Evolutionary conservation across 1,284 basidiomycete species (phyloP).

Genomic region (Mycena citricolor): DNA sequence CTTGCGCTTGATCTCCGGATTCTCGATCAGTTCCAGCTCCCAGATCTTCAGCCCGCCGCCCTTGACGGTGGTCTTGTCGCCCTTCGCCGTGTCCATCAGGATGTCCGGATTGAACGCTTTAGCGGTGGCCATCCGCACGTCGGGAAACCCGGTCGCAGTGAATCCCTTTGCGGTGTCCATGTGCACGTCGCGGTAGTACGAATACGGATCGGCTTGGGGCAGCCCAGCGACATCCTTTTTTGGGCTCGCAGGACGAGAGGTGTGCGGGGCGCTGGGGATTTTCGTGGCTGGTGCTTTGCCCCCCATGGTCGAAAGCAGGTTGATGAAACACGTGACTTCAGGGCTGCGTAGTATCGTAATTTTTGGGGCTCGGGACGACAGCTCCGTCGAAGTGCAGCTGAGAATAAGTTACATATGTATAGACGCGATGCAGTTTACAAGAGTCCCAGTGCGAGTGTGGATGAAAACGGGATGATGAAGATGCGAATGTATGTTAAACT

Average conservation of each 20-base stretch:
- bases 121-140: conserved; percentile 69
- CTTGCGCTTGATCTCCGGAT: conserved; percentile 85
- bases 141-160: conserved; percentile 43
- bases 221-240: conserved; percentile 13
- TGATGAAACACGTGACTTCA: too few species aligned
- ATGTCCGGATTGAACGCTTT: conserved; percentile 51
- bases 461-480: too few species aligned
- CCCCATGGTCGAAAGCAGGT: too few species aligned
- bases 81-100: conserved; percentile 65
- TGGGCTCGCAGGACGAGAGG: conserved; percentile 7
- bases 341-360: too few species aligned
- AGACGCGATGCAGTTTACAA: too few species aligned
- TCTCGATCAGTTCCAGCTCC: conserved; percentile 84
- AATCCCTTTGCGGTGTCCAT: conserved; percentile 71
- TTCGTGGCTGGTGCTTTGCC: too few species aligned
- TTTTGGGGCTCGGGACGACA: too few species aligned
- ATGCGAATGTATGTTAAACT: too few species aligned
- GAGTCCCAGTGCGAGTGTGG: too few species aligned
- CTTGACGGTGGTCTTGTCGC: conserved; percentile 52
- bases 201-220: conserved; percentile 13
- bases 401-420: too few species aligned
- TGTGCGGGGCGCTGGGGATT: too few species aligned
- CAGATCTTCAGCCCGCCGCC: conserved; percentile 64
- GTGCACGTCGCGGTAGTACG: conserved; percentile 49
- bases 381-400: too few species aligned